phyloP scores from a whole-genome alignment of 2,329 filamentous ascomycete genomes.

The Trichoderma aggressivum region DNA sequence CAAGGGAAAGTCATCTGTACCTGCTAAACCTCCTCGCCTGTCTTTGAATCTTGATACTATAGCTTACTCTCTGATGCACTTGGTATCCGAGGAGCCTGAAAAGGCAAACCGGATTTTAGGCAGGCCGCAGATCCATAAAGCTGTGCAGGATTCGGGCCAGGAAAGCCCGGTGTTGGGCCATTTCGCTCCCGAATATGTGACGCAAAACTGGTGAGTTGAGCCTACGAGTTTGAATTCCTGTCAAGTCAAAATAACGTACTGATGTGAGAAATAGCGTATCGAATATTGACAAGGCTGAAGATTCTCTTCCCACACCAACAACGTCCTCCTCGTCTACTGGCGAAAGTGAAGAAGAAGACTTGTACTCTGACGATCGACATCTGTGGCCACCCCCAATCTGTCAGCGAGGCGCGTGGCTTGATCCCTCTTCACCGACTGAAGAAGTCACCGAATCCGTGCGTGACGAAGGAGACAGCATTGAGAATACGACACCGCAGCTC shows the following conservation, averaged over 20 bases:
- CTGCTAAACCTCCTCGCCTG: conserved; percentile 28
- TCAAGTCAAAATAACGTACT: neutral
- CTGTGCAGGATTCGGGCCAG: neutral
- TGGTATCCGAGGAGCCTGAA: conserved; percentile 15
- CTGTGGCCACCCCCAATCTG: neutral
- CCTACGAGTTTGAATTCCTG: no score
- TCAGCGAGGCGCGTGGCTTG: neutral
- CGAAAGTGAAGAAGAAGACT: neutral
- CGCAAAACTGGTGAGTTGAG: neutral
- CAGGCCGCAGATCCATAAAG: neutral
- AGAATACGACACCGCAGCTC: neutral
- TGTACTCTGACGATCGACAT: conserved; percentile 12
- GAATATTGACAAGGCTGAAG: neutral
- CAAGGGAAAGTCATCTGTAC: conserved; percentile 8
- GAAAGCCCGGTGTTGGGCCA: neutral
- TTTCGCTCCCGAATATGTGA: neutral
- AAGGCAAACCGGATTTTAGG: neutral
- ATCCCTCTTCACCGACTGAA: neutral
- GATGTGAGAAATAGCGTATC: neutral
- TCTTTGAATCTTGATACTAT: conserved; percentile 32
- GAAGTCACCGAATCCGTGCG: neutral
- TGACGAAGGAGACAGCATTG: neutral
- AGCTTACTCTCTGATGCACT: conserved; percentile 25
- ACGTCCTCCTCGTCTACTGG: neutral
- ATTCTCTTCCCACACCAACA: neutral